Base-by-base conservation (phyloP, 352 stramenopile species). In the Pythium brachiatum region DNA sequence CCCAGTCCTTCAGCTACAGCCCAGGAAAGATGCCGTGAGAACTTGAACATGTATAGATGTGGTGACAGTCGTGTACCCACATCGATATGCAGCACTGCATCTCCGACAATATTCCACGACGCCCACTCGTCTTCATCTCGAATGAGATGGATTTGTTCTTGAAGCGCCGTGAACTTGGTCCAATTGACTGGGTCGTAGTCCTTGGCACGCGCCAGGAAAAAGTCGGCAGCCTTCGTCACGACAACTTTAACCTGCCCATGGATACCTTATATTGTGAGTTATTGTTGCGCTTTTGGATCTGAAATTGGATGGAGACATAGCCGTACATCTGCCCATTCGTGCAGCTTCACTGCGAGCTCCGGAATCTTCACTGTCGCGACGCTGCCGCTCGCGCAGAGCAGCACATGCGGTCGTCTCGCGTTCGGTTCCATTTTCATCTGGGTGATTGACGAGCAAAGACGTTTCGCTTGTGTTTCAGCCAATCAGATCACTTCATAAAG, bases 1-100 rank as follows among this genome's bases (percentile, higher is more conserved):
- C 95, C 96, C 96, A 98, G 73, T 98, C 92, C 60, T 97, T 93
- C 20, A 98, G 64, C 86, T 96, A 55, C 15, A 66, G 21, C 7
- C 6, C 41, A 48, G n/a, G 6, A 12, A 26, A 26, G n/a, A 16
- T 4, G 41, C 8, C n/a, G 7, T 48, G 5, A 48, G 41, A 48
- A 48, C 18, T n/a, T 5, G 13, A 41, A 7, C 15, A 6, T 41
- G 9, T 1, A 41, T n/a, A 7, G 34, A 13, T 18, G n/a, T 21
- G 23, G 13, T 23, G 41, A 20, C 7, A 52, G 32, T 47, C 0
- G 11, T 38, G 18, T 21, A 44, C 65, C 25, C 59, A 97, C 86
- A 53, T 97, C 82, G 66, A 97, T 96, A 74, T 97, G 90, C 3
- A 92, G 66, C 31, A 97, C 86, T 7, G 66, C 75, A 55, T 97